Percentiles rank a stretch among this genome's conserved stretches.
Evolutionary conservation across 495 filamentous ascomycete species (phyloP).

Genomic region (Jackrogersella multiformis): DNA sequence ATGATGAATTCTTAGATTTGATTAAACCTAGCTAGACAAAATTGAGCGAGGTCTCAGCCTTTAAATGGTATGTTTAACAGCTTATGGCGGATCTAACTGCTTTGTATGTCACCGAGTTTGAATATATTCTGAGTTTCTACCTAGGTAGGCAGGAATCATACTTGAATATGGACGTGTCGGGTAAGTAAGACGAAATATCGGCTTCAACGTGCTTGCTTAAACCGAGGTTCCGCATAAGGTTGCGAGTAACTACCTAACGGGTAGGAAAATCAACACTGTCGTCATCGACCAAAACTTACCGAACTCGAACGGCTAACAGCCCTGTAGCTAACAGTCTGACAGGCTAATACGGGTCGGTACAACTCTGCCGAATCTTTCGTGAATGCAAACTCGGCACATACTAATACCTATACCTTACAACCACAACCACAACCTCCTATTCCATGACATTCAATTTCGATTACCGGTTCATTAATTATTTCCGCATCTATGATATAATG

Average conservation of each 20-base stretch:
- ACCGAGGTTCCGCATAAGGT: slow-evolving; percentile 32
- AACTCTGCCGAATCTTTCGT: slow-evolving; percentile 19
- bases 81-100: slow-evolving; percentile 20
- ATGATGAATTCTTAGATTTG: not conserved
- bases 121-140: slow-evolving; percentile 1
- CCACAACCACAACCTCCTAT: too few relatives aligned
- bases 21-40: not conserved
- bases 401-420: too few relatives aligned
- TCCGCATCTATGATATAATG: slow-evolving; percentile 46
- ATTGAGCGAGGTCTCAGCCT: too few relatives aligned
- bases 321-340: too few relatives aligned
- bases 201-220: not conserved
- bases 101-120: not conserved
- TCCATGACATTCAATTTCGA: not conserved
- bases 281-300: slow-evolving; percentile 15
- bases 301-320: not conserved
- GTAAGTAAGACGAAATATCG: not conserved
- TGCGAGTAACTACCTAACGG: slow-evolving; percentile 4
- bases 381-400: slow-evolving; percentile 18
- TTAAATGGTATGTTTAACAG: not conserved
- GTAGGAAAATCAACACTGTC: not conserved
- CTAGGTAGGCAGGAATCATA: slow-evolving; percentile 11
- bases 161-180: slow-evolving; percentile 5
- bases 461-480: not conserved
- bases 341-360: slow-evolving; percentile 22